These are phyloP conservation scores for Tylopilus orsonianus DNA, from an alignment of 1,284 basidiomycete genomes.

Conservation along the genomic window DNA sequence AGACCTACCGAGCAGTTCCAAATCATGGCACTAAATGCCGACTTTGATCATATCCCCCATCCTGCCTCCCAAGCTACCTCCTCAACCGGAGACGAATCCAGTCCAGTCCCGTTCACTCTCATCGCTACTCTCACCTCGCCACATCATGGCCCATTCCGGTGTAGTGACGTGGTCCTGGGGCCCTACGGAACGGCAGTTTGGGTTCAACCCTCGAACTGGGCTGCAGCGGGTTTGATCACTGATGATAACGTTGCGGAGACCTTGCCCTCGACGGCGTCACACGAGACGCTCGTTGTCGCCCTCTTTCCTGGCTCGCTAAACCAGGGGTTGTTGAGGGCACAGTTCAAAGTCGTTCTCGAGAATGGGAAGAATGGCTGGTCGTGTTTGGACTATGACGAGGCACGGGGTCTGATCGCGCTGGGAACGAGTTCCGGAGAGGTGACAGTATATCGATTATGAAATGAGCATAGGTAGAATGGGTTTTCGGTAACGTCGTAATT, in stretches of 20 bases:
- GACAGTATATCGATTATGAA: conserved; percentile 43
- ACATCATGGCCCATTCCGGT: conserved; percentile 49
- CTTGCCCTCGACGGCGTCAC: conserved; percentile 20
- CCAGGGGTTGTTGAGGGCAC: conserved; percentile 16
- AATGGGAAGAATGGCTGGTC: conserved; percentile 47
- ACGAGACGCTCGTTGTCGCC: conserved; percentile 45
- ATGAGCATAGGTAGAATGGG: not conserved
- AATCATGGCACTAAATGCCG: conserved; percentile 42
- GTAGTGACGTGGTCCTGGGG: conserved; percentile 51
- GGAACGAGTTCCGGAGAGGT: conserved; percentile 50
- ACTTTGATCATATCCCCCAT: not conserved
- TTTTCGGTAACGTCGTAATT: conserved; percentile 3
- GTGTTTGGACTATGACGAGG: conserved; percentile 58
- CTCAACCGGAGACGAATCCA: conserved; percentile 39
- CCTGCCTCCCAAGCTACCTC: conserved; percentile 4
- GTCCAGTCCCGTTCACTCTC: conserved; percentile 36
- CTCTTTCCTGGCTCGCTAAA: conserved; percentile 49
- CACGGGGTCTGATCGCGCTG: conserved; percentile 48
- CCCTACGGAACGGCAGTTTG: conserved; percentile 55
- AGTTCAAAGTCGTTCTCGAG: conserved; percentile 29
- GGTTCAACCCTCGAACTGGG: conserved; percentile 52
- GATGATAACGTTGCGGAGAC: conserved; percentile 22
- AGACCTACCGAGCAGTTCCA: conserved; percentile 42
- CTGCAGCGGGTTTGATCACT: conserved; percentile 36
- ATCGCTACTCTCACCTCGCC: conserved; percentile 32